A percentile compares a stretch with the other conserved stretches of the same genome.
phyloP scores from a whole-genome alignment of 352 stramenopile genomes.

The Achlya hypogyna region DNA sequence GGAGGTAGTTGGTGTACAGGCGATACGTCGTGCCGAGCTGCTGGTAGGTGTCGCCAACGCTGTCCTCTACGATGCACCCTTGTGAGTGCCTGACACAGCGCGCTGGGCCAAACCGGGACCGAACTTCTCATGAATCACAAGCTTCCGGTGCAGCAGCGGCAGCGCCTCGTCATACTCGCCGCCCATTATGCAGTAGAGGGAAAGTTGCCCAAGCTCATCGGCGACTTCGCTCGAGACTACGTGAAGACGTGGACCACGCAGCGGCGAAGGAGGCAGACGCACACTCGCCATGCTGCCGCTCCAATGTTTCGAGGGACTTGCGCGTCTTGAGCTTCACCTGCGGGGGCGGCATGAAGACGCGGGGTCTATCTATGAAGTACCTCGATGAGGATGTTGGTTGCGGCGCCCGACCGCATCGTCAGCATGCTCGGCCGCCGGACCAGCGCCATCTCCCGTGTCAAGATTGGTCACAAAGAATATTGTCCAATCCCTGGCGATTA shows the following conservation, averaged over 20 bases:
- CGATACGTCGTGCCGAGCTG: constrained; percentile 60
- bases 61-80: constrained; percentile 29
- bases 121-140: constrained; percentile 80
- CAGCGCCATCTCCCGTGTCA: neutral
- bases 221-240: constrained; percentile 44
- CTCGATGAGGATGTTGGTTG: constrained; percentile 15
- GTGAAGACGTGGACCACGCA: neutral
- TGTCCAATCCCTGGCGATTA: neutral
- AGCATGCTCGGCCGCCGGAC: neutral
- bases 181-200: constrained; percentile 59
- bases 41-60: constrained; percentile 53
- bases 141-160: constrained; percentile 52
- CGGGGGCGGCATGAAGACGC: neutral
- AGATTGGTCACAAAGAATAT: neutral
- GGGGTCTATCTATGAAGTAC: neutral
- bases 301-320: neutral
- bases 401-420: constrained; percentile 6
- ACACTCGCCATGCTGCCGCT: constrained; percentile 7
- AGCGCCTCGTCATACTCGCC: constrained; percentile 56
- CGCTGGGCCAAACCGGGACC: constrained; percentile 48
- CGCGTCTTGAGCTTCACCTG: constrained; percentile 1
- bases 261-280: neutral
- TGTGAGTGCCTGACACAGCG: neutral
- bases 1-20: constrained; percentile 36
- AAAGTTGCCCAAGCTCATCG: constrained; percentile 58